These are phyloP conservation scores for Citrullus amarus DNA, from an alignment of 306 rosid genomes.

Conservation along the genomic window DNA sequence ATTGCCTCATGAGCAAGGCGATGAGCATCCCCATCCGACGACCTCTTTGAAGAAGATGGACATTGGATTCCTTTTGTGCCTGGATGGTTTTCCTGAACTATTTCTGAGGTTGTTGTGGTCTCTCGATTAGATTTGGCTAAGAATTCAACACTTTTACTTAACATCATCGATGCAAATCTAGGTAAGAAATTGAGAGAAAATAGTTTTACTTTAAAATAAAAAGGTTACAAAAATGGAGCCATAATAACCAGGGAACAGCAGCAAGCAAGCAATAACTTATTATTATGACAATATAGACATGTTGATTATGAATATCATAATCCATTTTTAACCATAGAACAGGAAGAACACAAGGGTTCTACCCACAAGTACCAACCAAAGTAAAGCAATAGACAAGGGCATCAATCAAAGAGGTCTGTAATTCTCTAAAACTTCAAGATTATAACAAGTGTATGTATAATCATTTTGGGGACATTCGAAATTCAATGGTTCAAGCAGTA, in stretches of 20 bases:
- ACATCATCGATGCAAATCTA: no score
- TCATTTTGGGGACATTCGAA: background rate
- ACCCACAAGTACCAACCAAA: background rate
- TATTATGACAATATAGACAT: background rate
- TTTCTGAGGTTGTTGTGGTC: no score
- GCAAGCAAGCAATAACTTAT: background rate
- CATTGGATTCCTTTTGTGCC: no score
- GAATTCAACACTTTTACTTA: no score
- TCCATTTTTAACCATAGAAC: background rate
- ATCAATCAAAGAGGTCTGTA: background rate
- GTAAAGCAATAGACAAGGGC: background rate
- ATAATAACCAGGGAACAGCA: background rate
- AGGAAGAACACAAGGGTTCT: background rate
- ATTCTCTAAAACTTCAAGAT: background rate
- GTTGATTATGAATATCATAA: background rate
- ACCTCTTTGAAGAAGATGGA: no score
- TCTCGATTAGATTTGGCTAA: no score
- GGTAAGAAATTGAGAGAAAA: no score
- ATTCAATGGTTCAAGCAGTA: background rate
- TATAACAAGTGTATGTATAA: background rate
- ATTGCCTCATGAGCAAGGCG: no score
- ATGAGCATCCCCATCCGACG: no score
- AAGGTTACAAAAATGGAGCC: no score
- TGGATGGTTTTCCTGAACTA: no score
- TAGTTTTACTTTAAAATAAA: no score